phyloP scores from a whole-genome alignment of 306 rosid species.

The Trifolium fragiferum region DNA sequence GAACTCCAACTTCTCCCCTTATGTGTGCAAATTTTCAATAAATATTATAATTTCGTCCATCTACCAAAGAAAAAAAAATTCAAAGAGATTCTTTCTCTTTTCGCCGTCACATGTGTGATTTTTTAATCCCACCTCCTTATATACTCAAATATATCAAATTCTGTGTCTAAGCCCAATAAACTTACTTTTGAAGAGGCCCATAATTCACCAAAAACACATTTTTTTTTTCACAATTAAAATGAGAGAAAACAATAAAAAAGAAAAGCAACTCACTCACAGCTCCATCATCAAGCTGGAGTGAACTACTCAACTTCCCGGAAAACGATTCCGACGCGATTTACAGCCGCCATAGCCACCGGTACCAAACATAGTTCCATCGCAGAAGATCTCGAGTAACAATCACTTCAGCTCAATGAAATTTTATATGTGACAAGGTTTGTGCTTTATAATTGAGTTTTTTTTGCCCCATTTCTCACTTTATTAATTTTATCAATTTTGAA shows the following conservation, averaged over 20 bases:
- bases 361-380: neutral
- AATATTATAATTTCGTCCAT: too few species aligned
- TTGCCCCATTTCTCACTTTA: constrained; percentile 4
- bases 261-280: neutral
- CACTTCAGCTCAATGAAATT: constrained; percentile 15
- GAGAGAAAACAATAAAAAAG: neutral
- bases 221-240: neutral
- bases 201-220: neutral
- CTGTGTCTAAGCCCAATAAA: neutral
- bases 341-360: neutral
- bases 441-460: constrained; percentile 6
- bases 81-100: too few species aligned
- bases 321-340: neutral
- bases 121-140: too few species aligned
- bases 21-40: too few species aligned
- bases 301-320: constrained; percentile 8
- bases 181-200: neutral
- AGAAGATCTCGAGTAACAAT: constrained; percentile 4
- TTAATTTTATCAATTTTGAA: neutral
- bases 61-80: too few species aligned
- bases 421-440: constrained; percentile 13
- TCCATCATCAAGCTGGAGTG: constrained; percentile 1
- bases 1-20: too few species aligned
- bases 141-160: too few species aligned
- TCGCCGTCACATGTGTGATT: too few species aligned